Evolutionary conservation across 768 basidiomycete genomes (phyloP).

Genomic region (Termitomyces sp.): DNA sequence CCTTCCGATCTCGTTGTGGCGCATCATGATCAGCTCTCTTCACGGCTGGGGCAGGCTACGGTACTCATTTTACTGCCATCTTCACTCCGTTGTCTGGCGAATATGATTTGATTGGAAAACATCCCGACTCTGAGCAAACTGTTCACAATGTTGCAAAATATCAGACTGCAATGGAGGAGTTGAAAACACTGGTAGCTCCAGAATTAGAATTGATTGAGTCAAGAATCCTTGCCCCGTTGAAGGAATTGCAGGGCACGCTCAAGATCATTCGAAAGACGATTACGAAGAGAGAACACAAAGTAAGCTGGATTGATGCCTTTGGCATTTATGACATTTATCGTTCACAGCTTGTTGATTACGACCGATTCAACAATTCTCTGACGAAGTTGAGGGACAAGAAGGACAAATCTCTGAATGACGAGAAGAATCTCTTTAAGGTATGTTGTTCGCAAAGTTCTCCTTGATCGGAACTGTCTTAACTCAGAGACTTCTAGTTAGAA

Average conservation of each 20-base stretch:
- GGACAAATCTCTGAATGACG: conserved; percentile 92
- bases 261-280: conserved; percentile 92
- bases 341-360: conserved; percentile 78
- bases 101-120: conserved; percentile 70
- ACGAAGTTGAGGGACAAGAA: conserved; percentile 97
- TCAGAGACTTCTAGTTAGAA: conserved; percentile 54
- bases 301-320: conserved; percentile 21
- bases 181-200: conserved; percentile 71
- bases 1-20: neutral
- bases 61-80: conserved; percentile 54
- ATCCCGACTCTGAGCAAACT: conserved; percentile 74
- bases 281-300: conserved; percentile 96
- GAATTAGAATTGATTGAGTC: conserved; percentile 94
- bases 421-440: conserved; percentile 96
- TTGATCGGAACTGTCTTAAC: conserved; percentile 2
- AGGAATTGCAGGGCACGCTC: conserved; percentile 81
- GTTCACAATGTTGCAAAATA: conserved; percentile 73
- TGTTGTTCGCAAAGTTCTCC: conserved; percentile 9
- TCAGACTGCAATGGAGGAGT: conserved; percentile 72
- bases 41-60: conserved; percentile 56
- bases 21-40: conserved; percentile 46
- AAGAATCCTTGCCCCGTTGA: conserved; percentile 77
- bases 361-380: conserved; percentile 93
- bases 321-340: neutral
- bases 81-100: conserved; percentile 70